Percentiles rank a stretch among this genome's conserved stretches.
Evolutionary conservation across 1,284 basidiomycete species (phyloP).

Genomic region (Cryptococcus maquisensis): DNA sequence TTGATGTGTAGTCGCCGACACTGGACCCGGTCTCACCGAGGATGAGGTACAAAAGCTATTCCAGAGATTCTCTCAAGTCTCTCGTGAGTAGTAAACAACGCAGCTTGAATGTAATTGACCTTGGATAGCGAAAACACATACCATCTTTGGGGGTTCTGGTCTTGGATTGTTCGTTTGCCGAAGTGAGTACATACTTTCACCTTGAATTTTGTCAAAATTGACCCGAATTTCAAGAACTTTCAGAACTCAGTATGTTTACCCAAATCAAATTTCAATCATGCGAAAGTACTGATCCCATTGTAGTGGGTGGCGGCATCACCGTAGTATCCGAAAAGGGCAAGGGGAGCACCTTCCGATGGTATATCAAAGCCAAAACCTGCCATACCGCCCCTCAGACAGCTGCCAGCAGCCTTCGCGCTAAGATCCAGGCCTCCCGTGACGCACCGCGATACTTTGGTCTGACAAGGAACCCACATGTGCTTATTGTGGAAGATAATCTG

Average conservation of each 20-base stretch:
- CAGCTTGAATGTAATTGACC: background rate
- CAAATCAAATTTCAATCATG: background rate
- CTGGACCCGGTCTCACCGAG: constrained; percentile 37
- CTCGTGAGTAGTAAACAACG: constrained; percentile 15
- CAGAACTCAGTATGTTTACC: constrained; percentile 26
- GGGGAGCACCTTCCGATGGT: constrained; percentile 52
- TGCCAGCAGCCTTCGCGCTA: background rate
- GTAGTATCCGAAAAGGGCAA: constrained; percentile 35
- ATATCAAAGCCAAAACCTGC: constrained; percentile 30
- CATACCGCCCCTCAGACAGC: constrained; percentile 2
- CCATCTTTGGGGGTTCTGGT: constrained; percentile 40
- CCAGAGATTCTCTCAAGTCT: constrained; percentile 39
- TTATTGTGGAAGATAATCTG: constrained; percentile 47
- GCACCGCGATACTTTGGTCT: constrained; percentile 6
- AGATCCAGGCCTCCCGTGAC: constrained; percentile 2
- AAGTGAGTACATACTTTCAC: constrained; percentile 11
- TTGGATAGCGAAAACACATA: constrained; percentile 28
- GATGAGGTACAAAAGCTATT: constrained; percentile 35
- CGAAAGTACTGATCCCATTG: background rate
- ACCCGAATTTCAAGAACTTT: constrained; percentile 22
- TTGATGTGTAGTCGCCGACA: constrained; percentile 25
- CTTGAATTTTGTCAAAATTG: background rate
- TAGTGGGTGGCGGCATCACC: constrained; percentile 43
- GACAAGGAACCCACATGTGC: constrained; percentile 24
- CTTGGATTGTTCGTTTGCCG: constrained; percentile 40